Evolutionary conservation across 179 eudicot genomes (phyloP).

Genomic region (Drosera spatulata): DNA sequence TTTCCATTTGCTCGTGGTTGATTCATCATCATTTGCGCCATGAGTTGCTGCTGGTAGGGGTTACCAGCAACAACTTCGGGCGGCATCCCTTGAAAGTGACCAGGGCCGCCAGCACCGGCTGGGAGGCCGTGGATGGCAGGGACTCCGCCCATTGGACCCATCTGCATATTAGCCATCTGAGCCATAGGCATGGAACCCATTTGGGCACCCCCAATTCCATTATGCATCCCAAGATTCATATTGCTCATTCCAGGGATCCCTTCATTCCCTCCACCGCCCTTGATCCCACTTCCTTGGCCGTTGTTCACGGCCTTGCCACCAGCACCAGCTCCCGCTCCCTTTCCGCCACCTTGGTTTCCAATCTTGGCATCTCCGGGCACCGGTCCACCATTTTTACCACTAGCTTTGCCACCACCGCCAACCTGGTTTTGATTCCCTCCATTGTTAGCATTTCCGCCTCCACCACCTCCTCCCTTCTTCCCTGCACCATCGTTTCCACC

Average conservation of each 20-base stretch:
- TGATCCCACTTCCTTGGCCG: constrained; percentile 22
- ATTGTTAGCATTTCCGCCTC: neutral
- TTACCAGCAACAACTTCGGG: constrained; percentile 49
- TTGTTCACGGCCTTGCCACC: constrained; percentile 17
- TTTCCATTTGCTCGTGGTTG: constrained; percentile 76
- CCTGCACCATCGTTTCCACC: too few relatives aligned
- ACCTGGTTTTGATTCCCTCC: constrained; percentile 8
- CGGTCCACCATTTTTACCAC: constrained; percentile 17
- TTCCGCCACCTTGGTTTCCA: constrained; percentile 24
- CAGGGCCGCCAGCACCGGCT: constrained; percentile 23
- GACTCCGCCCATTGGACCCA: constrained; percentile 52
- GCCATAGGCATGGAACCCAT: constrained; percentile 39
- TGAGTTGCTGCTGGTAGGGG: constrained; percentile 64
- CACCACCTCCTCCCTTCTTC: constrained; percentile 3
- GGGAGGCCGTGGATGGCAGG: constrained; percentile 79
- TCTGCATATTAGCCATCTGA: constrained; percentile 51
- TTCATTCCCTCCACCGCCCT: constrained; percentile 46
- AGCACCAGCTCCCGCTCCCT: constrained; percentile 23
- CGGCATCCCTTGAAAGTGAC: constrained; percentile 38
- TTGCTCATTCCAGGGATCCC: constrained; percentile 26
- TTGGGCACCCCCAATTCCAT: constrained; percentile 15
- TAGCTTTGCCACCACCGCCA: constrained; percentile 18
- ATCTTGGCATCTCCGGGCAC: constrained; percentile 17
- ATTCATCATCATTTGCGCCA: constrained; percentile 88
- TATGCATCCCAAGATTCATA: constrained; percentile 22